A percentile compares a stretch with the other conserved stretches of the same genome.
phyloP scores from a whole-genome alignment of 768 basidiomycete species.

The Trametes maxima region DNA sequence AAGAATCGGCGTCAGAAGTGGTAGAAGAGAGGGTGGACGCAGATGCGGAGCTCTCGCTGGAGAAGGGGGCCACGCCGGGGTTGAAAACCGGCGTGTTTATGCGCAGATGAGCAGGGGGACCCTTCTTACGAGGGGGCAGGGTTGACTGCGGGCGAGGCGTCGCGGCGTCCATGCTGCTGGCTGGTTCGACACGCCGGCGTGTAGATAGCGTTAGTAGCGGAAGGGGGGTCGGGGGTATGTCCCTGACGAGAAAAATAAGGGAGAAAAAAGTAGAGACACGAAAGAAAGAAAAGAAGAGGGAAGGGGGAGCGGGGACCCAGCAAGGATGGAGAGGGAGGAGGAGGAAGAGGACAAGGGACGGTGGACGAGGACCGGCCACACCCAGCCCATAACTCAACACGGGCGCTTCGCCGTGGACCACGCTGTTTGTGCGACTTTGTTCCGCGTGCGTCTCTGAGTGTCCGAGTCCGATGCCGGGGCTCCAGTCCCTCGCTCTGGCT shows the following conservation, averaged over 20 bases:
- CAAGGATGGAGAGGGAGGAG: constrained; percentile 17
- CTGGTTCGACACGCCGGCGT: constrained; percentile 47
- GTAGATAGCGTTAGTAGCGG: constrained; percentile 31
- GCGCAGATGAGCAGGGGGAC: constrained; percentile 57
- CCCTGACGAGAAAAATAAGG: constrained; percentile 4
- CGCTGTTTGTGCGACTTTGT: constrained; percentile 22
- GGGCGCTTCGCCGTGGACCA: constrained; percentile 11
- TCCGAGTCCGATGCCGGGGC: neutral
- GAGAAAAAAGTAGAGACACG: constrained; percentile 1
- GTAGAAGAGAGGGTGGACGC: constrained; percentile 55
- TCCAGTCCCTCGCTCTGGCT: neutral
- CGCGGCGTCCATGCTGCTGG: constrained; percentile 37
- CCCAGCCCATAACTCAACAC: constrained; percentile 6
- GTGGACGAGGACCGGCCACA: neutral
- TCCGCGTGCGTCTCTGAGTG: constrained; percentile 11
- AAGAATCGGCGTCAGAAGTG: constrained; percentile 53
- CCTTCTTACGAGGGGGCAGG: constrained; percentile 47
- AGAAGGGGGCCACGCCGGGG: constrained; percentile 52
- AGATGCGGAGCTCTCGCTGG: constrained; percentile 45
- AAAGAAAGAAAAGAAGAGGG: constrained; percentile 24
- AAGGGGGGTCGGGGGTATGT: constrained; percentile 7
- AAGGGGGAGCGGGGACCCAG: constrained; percentile 12
- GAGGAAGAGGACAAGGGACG: constrained; percentile 11
- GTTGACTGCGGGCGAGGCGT: constrained; percentile 34
- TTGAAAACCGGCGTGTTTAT: constrained; percentile 55